A percentile compares a stretch with the other conserved stretches of the same genome.
These are phyloP conservation scores for Globisporangium cystogenes DNA, from an alignment of 352 stramenopile species.

Conservation along the genomic window DNA sequence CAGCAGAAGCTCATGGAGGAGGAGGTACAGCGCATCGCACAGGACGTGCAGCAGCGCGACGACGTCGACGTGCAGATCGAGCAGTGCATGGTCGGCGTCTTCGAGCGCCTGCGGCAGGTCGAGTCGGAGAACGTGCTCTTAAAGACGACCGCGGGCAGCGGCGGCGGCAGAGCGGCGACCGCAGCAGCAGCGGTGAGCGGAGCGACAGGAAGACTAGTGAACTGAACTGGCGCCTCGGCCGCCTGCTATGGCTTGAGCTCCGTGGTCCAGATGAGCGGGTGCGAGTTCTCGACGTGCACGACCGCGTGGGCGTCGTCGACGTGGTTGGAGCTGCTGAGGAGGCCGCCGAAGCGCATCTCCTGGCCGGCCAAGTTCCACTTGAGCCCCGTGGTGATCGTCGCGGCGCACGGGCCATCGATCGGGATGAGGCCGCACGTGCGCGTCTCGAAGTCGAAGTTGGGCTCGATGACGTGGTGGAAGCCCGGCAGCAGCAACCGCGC, in stretches of 20 bases:
- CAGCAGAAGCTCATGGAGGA: slow-evolving; percentile 38
- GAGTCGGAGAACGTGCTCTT: slow-evolving; percentile 43
- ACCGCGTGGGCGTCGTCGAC: slow-evolving; percentile 33
- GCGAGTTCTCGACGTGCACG: slow-evolving; percentile 65
- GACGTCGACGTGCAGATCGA: slow-evolving; percentile 44
- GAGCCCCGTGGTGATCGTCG: slow-evolving; percentile 84
- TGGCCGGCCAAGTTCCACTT: slow-evolving; percentile 84
- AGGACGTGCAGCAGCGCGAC: slow-evolving; percentile 38
- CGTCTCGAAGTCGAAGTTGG: slow-evolving; percentile 88
- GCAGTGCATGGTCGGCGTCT: slow-evolving; percentile 48
- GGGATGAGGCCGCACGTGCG: slow-evolving; percentile 94
- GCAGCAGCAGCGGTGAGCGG: no score
- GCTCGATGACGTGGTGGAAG: slow-evolving; percentile 56
- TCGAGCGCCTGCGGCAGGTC: slow-evolving; percentile 45
- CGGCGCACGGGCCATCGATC: slow-evolving; percentile 70
- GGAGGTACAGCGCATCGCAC: slow-evolving; percentile 33
- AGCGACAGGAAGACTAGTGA: background rate
- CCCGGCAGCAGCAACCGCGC: slow-evolving; percentile 74
- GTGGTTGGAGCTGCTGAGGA: slow-evolving; percentile 86
- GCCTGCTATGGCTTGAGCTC: slow-evolving; percentile 52
- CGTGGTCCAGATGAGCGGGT: slow-evolving; percentile 87
- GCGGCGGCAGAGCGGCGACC: background rate
- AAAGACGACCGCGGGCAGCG: slow-evolving; percentile 4
- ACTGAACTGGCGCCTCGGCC: background rate
- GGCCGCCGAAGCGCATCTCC: slow-evolving; percentile 65